Base-by-base conservation (phyloP, 192 early-diverging fungal genomes). In the Thamnidium elegans region DNA sequence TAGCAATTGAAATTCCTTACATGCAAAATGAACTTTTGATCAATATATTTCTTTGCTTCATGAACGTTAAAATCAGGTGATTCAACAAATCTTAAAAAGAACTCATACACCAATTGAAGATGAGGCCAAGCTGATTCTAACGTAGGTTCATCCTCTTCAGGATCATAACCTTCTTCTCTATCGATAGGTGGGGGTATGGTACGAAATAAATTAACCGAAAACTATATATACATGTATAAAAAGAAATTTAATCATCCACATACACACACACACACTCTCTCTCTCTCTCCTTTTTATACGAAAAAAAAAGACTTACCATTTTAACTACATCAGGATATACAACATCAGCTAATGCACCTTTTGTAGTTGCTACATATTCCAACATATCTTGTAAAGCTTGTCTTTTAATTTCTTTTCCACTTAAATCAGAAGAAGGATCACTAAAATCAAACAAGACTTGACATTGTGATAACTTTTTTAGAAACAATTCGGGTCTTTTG, bases 131-230 rank as follows among this genome's bases (percentile, higher is more conserved):
- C 93, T 44, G 89, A 77, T 74, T 99, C 97, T 52, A 98, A 79
- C 3, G 95, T 93, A 5, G 97, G 97, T 73, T 99, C 97, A 74
- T 99, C 97, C 64, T 99, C 97, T 69, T 99, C 97, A 8, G 97
- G 96, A 77, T 99, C 97, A 69, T 94, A 99, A 17, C 92, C 94
- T 61, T 97, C 97, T 46, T 84, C 87, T 20, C 94, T 94, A 67
- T 94, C 97, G 39, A 94, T 89, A 79, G 93, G 94, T 1, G 97
- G 97, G 9, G 97, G 92, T 20, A 98, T 93, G 3, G 96, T 93
- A 50, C 97, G 85, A 78, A 99, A 98, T 17, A 99, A 80, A 79
- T 99, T 99, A 3, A 86, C 83, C 23, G 92, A 84, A 86, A 95
- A 93, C 93, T 94, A 65, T 31, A 51, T 17, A 70, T 52, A 21